A percentile compares a stretch with the other conserved stretches of the same genome.
Evolutionary conservation across 2,329 filamentous ascomycete species (phyloP).

Genomic region (Pseudogymnoascus sp.): DNA sequence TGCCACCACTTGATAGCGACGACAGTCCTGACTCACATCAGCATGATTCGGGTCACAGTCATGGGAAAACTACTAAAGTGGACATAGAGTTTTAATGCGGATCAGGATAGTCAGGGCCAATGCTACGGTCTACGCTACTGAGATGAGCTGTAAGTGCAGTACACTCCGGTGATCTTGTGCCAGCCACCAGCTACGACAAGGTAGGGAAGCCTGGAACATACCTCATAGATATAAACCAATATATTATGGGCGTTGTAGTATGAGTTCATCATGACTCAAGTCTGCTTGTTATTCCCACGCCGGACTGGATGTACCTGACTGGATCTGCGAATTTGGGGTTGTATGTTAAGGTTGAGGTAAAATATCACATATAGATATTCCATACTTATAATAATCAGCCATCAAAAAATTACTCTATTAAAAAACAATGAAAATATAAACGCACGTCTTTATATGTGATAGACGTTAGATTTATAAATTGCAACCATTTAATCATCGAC

Average conservation of each 20-base stretch:
- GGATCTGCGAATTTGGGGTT: background rate
- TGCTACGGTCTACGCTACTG: background rate
- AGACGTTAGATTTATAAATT: background rate
- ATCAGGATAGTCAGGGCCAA: background rate
- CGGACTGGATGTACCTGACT: too few species aligned
- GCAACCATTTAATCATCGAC: background rate
- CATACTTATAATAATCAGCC: background rate
- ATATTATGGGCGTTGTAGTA: background rate
- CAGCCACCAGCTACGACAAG: background rate
- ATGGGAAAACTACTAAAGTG: conserved; percentile 22
- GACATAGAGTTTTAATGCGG: conserved; percentile 27
- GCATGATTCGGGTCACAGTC: conserved; percentile 13
- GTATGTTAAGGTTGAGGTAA: background rate
- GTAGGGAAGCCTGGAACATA: background rate
- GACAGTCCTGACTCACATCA: conserved; percentile 27
- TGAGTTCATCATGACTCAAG: background rate
- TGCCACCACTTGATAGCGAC: conserved; percentile 79
- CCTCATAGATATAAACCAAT: background rate
- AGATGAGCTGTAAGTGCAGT: background rate
- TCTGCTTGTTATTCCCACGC: background rate
- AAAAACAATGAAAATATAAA: background rate
- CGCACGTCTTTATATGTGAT: background rate
- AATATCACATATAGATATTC: background rate
- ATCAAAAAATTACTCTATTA: background rate
- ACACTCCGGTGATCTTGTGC: background rate